Base-by-base conservation (phyloP, 371 early-diverging fungal species). In the Syncephalastrum racemosum region DNA sequence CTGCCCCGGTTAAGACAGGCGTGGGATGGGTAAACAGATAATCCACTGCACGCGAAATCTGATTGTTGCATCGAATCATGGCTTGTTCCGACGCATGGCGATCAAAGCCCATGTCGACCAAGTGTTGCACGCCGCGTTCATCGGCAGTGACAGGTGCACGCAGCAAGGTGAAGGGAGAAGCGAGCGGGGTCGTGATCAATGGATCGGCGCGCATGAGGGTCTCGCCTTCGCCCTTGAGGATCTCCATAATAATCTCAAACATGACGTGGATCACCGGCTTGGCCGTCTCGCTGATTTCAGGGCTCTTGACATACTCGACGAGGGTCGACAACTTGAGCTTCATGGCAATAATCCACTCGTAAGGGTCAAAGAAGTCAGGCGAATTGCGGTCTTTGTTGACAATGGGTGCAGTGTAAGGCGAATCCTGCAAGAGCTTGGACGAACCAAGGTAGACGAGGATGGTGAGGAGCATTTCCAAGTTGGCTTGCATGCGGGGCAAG, bases 31-130 rank as follows among this genome's bases (percentile, higher is more conserved):
- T 85, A 20, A 96, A 71, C 20, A 97, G 67, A 54, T 93, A 94
- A 47, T 97, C 95, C 0, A 94, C 89, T 1, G 98, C 98, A 18
- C 95, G 81, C 14, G 82, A 81, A 0, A 96, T 77, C 58, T 90
- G 89, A 59, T 96, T 95, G 20, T 77, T 79, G 54, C 85, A 87
- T 1, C 95, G 85, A 13, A 82, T 68, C 47, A 96, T 72, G 2
- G 96, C 96, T 25, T 76, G 77, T 60, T 90, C 92, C 0, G 95
- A 93, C 4, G 90, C 89, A 3, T 77, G 70, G n/a, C 90, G 79
- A 4, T 88, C 77, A 69, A 96, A 98, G 0, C 98, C 98, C 94
- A 97, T 94, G 27, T 92, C 90, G 6, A 87, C 73, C 13, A 98
- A 69, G 20, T 85, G 85, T 19, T 86, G 82, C 15, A 97, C 81